Percentiles rank a stretch among this genome's conserved stretches.
Conservation (phyloP, 495 filamentous ascomycete species). For the Xylona heveae region DNA sequence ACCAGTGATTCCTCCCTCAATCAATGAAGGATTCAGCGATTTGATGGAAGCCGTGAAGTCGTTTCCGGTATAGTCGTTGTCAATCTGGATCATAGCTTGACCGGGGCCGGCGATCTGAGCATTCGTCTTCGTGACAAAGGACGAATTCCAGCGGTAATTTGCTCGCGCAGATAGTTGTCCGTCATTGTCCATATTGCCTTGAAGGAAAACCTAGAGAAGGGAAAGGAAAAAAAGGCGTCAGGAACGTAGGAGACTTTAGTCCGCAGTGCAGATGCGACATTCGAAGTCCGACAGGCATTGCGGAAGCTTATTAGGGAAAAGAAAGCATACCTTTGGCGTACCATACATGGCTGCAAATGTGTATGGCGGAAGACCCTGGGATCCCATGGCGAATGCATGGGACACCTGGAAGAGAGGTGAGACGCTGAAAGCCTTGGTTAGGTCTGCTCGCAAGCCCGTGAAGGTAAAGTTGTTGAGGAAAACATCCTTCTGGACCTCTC, state of each 20-base stretch:
- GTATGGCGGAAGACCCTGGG: constrained; percentile 73
- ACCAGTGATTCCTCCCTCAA: constrained; percentile 83
- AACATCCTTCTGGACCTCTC: constrained; percentile 88
- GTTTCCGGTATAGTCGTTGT: constrained; percentile 79
- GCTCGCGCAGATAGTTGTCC: constrained; percentile 60
- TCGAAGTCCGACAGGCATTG: constrained; percentile 5
- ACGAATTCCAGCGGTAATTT: constrained; percentile 69
- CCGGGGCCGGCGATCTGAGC: constrained; percentile 55
- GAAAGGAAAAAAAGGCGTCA: background rate
- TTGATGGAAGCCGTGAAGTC: constrained; percentile 89
- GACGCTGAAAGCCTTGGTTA: constrained; percentile 87
- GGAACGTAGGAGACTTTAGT: constrained; percentile 3
- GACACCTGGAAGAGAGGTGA: constrained; percentile 90
- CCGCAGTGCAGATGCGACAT: no score
- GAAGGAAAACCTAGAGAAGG: constrained; percentile 67
- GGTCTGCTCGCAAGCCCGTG: constrained; percentile 78
- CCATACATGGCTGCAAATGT: constrained; percentile 86
- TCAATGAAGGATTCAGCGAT: constrained; percentile 74
- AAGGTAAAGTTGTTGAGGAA: constrained; percentile 91
- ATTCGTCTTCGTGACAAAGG: constrained; percentile 64
- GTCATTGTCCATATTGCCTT: constrained; percentile 86
- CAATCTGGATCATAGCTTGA: constrained; percentile 65
- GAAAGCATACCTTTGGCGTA: constrained; percentile 55
- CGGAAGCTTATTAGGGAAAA: no score
- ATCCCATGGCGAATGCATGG: constrained; percentile 86